Conservation (phyloP, 2,329 filamentous ascomycete genomes). For the Amauroascus niger region DNA sequence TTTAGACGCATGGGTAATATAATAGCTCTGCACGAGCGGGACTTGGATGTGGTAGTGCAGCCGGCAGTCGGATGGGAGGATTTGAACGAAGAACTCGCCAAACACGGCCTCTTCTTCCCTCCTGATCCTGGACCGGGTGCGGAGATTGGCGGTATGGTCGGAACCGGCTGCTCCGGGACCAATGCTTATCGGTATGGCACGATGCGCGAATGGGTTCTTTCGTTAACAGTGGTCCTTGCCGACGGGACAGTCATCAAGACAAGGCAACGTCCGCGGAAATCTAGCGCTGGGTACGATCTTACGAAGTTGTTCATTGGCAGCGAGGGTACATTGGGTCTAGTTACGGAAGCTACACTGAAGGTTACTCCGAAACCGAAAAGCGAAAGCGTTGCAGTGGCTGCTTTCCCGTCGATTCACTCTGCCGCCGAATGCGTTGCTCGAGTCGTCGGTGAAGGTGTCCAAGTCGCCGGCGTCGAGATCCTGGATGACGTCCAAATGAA, state of each 20-base stretch:
- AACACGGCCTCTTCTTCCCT: constrained; percentile 77
- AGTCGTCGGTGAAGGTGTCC: constrained; percentile 71
- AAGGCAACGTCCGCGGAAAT: constrained; percentile 76
- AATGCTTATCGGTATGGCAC: constrained; percentile 90
- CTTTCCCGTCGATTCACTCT: constrained; percentile 54
- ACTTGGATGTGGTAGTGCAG: constrained; percentile 67
- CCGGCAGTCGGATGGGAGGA: constrained; percentile 79
- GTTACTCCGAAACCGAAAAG: constrained; percentile 70
- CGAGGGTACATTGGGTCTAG: constrained; percentile 81
- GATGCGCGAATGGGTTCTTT: constrained; percentile 89
- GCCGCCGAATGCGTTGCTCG: constrained; percentile 70
- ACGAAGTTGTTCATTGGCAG: constrained; percentile 83
- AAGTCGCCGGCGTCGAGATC: constrained; percentile 84
- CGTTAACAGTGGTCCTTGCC: constrained; percentile 75
- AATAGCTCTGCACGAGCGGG: constrained; percentile 63
- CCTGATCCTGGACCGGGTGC: constrained; percentile 85
- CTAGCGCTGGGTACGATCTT: constrained; percentile 82
- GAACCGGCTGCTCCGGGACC: constrained; percentile 54
- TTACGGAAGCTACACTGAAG: constrained; percentile 85
- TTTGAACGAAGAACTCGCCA: constrained; percentile 65
- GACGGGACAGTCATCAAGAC: constrained; percentile 89
- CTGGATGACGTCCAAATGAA: constrained; percentile 85
- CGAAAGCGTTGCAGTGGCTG: constrained; percentile 69
- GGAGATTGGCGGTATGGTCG: constrained; percentile 69
- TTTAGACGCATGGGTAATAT: constrained; percentile 80